phyloP scores from a whole-genome alignment of 331 rosid species.

The Malus hybrid region DNA sequence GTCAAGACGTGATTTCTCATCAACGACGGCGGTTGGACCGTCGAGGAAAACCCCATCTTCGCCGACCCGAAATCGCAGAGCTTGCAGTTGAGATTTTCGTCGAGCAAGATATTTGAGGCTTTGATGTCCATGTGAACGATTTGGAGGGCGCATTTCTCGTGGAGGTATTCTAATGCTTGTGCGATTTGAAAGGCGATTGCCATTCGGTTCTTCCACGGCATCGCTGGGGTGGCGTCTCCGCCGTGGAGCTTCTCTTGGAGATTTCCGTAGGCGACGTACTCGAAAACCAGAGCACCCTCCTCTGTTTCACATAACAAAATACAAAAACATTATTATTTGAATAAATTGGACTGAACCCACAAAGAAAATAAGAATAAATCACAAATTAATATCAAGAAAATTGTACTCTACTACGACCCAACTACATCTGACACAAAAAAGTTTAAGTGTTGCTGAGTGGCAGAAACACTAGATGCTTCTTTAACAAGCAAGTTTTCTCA shows the following conservation, averaged over 20 bases:
- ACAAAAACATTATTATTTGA: background rate
- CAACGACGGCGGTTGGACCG: slow-evolving; percentile 7
- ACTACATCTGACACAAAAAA: background rate
- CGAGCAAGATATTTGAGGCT: slow-evolving; percentile 36
- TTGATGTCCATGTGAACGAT: slow-evolving; percentile 47
- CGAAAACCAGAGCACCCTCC: slow-evolving; percentile 39
- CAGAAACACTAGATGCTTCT: no score
- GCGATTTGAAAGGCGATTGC: slow-evolving; percentile 32
- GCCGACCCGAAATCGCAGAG: slow-evolving; percentile 52
- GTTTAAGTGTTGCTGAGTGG: no score
- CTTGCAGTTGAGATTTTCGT: slow-evolving; percentile 25
- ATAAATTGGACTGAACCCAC: background rate
- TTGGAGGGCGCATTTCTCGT: slow-evolving; percentile 30
- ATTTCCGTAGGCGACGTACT: slow-evolving; percentile 32
- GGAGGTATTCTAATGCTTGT: slow-evolving; percentile 31
- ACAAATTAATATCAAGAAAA: background rate
- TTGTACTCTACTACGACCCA: background rate
- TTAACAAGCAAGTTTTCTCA: no score
- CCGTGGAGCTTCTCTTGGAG: slow-evolving; percentile 40
- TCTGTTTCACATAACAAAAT: slow-evolving; percentile 7
- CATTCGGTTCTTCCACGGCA: slow-evolving; percentile 39
- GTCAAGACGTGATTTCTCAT: background rate
- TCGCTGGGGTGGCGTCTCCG: background rate
- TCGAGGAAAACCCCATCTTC: slow-evolving; percentile 42
- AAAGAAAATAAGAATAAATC: background rate